Percentiles rank a stretch among this genome's conserved stretches.
These are phyloP conservation scores for Lojkania enalia DNA, from an alignment of 2,329 filamentous ascomycete species.

Conservation along the genomic window DNA sequence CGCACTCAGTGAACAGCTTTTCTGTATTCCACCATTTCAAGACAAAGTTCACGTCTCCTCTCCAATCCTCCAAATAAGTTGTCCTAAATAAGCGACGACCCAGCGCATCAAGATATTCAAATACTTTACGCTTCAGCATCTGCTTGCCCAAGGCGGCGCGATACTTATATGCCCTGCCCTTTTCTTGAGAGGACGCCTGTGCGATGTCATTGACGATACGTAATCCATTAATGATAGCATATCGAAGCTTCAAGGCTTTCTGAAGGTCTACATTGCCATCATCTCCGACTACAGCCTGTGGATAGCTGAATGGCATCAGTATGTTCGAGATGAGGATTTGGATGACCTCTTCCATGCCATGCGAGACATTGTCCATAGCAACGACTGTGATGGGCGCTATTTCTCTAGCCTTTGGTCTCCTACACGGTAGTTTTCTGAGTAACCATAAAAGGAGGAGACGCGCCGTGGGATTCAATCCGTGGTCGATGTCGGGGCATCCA, in stretches of 20 bases:
- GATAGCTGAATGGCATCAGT: slow-evolving; percentile 67
- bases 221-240: slow-evolving; percentile 59
- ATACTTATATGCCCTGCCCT: slow-evolving; percentile 69
- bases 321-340: slow-evolving; percentile 84
- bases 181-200: slow-evolving; percentile 56
- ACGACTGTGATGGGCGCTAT: background rate
- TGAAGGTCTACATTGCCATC: slow-evolving; percentile 26
- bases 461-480: background rate
- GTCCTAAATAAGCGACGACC: slow-evolving; percentile 23
- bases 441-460: background rate
- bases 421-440: background rate
- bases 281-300: background rate
- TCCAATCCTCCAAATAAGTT: slow-evolving; percentile 27
- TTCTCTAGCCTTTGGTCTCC: background rate
- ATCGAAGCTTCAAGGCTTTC: slow-evolving; percentile 18
- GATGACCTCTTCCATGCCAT: slow-evolving; percentile 79
- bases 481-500: background rate
- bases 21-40: slow-evolving; percentile 66
- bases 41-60: slow-evolving; percentile 49
- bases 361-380: background rate
- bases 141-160: slow-evolving; percentile 76
- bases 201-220: slow-evolving; percentile 82
- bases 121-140: slow-evolving; percentile 68
- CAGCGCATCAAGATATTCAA: slow-evolving; percentile 74
- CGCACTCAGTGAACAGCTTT: slow-evolving; percentile 56